Conservation (phyloP, 2,329 filamentous ascomycete genomes). For the Cladosporium colombiae region DNA sequence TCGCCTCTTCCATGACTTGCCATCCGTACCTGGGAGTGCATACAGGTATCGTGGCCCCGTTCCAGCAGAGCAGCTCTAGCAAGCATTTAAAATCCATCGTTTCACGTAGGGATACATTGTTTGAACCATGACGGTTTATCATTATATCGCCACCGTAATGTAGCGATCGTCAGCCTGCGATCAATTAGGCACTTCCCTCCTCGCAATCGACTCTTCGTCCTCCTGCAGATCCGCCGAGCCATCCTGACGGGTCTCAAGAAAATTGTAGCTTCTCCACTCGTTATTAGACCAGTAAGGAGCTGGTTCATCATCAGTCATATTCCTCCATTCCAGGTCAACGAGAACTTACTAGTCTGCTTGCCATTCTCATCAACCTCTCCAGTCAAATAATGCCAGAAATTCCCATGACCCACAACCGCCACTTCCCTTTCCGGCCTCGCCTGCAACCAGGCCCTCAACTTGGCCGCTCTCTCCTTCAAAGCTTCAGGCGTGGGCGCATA, state of each 20-base stretch:
- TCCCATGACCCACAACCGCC: slow-evolving; percentile 27
- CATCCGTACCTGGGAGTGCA: not conserved
- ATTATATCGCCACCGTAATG: not conserved
- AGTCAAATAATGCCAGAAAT: slow-evolving; percentile 26
- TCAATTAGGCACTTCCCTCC: slow-evolving; percentile 7
- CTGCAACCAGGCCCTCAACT: slow-evolving; percentile 21
- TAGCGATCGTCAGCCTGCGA: not conserved
- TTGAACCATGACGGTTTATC: not conserved
- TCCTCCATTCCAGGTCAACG: too few relatives aligned
- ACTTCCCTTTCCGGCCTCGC: slow-evolving; percentile 26
- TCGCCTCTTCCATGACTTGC: not conserved
- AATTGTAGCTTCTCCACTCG: slow-evolving; percentile 27
- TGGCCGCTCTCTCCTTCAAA: slow-evolving; percentile 21
- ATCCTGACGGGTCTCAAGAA: slow-evolving; percentile 18
- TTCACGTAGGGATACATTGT: too few relatives aligned
- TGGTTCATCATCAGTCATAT: not conserved
- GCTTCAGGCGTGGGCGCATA: slow-evolving; percentile 18
- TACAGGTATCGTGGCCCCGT: too few relatives aligned
- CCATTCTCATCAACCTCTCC: slow-evolving; percentile 27
- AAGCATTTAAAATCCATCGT: too few relatives aligned
- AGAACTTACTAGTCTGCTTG: slow-evolving; percentile 6
- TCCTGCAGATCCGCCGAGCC: slow-evolving; percentile 22
- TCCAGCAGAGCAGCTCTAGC: too few relatives aligned
- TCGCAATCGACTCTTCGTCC: slow-evolving; percentile 18
- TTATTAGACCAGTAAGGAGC: slow-evolving; percentile 26